Evolutionary conservation across 1,284 basidiomycete genomes (phyloP), one percentile per base, ranked within the genome.

Genomic region (Psilocybe mexicana): DNA sequence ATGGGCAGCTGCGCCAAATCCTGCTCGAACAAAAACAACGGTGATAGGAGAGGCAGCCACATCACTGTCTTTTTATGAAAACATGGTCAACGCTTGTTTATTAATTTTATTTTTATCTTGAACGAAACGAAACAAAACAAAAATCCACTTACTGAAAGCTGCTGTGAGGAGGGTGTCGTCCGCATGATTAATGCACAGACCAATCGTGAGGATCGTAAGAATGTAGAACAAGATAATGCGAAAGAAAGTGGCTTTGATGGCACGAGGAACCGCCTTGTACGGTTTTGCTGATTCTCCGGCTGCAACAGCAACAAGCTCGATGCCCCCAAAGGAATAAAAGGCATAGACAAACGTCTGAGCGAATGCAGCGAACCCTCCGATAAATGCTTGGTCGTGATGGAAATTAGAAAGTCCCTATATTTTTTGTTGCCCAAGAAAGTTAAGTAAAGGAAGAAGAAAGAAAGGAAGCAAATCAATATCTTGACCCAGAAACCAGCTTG

Each of bases 301-400:
- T 11, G 87, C 85, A 26, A 84, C 60, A 65, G 85, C 84, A 24
- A 90, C 85, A 4, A 91, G 83, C 63, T 90, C 88, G 30, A 88
- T 86, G n/a, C 88, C 88, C 46, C 85, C 83, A 71, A 83, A 90
- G n/a, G 86, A 87, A 72, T 85, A 90, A 62, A 84, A 85, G 3
- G 82, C 83, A 54, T 74, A 84, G 14, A 82, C 79, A 51, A 82
- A 83, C 2, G 76, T 83, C 63, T 82, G 80, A 1, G 80, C 79
- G 63, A 83, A 80, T 26, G 77, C 74, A 40, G 79, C 64, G 60
- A 84, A 84, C 42, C 82, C 81, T 11, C 81, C 81, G 8, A 81
- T 71, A 63, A 85, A 83, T 0, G 82, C 79, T 67, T 82, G 70
- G 3, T 62, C 75, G 48, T 79, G 62, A 14, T 76, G 77, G 60